Conservation (phyloP, 1,284 basidiomycete genomes). For the Naganishia cerealis region DNA sequence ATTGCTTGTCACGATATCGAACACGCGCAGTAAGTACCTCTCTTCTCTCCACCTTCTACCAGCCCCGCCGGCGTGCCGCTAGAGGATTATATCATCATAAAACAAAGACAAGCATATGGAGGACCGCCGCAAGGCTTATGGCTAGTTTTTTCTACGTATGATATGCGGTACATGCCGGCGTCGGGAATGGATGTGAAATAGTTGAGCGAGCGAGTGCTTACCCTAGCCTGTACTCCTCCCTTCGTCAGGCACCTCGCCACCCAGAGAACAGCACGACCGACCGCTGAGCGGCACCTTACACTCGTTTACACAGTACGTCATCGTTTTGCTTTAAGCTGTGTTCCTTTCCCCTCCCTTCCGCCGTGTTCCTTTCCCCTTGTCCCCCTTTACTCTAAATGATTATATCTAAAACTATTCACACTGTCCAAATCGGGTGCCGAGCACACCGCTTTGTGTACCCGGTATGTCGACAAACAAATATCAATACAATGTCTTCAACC, state of each 20-base stretch:
- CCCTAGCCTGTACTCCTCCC: background rate
- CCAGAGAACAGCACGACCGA: background rate
- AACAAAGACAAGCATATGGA: slow-evolving; percentile 37
- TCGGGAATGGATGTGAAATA: background rate
- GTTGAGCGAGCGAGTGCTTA: slow-evolving; percentile 1
- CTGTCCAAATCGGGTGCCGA: slow-evolving; percentile 23
- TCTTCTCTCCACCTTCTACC: background rate
- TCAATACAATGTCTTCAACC: slow-evolving; percentile 36
- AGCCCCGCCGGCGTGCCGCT: background rate
- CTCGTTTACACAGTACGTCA: slow-evolving; percentile 28
- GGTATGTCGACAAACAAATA: slow-evolving; percentile 28
- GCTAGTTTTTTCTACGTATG: slow-evolving; percentile 33
- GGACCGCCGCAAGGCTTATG: slow-evolving; percentile 27
- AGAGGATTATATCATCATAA: slow-evolving; percentile 31
- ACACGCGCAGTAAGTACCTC: slow-evolving; percentile 12
- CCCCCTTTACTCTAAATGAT: slow-evolving; percentile 22
- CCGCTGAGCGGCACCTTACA: slow-evolving; percentile 16
- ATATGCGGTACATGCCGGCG: slow-evolving; percentile 2
- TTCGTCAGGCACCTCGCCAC: slow-evolving; percentile 1
- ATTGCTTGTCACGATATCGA: background rate
- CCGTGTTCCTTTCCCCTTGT: background rate
- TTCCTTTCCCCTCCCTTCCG: background rate
- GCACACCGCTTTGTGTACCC: slow-evolving; percentile 4
- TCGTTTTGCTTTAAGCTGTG: background rate
- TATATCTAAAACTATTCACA: slow-evolving; percentile 26